Conservation (phyloP, 805 yeast genomes). For the Sugiyamaella chiloensis region DNA sequence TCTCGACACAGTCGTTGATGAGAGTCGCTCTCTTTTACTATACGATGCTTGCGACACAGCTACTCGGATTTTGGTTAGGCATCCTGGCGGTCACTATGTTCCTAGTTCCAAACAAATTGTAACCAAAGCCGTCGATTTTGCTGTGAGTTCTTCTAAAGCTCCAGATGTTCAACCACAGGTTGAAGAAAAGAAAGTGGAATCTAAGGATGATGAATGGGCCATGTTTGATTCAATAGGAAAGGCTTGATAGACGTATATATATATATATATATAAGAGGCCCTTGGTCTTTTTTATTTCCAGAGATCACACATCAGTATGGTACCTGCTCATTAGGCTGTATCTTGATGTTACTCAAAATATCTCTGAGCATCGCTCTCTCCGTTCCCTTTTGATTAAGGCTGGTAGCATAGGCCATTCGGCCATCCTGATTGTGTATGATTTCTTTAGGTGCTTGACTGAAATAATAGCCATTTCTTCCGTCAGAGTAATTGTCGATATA, state of each 20-base stretch:
- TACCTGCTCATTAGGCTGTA: too few species aligned
- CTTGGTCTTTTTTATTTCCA: too few species aligned
- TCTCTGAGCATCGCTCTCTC: too few species aligned
- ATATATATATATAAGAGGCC: too few species aligned
- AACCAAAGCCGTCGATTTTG: conserved; percentile 32
- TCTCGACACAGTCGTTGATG: conserved; percentile 79
- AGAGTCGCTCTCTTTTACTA: conserved; percentile 62
- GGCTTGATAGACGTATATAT: conserved; percentile 2
- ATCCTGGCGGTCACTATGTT: conserved; percentile 97
- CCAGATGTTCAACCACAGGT: conserved; percentile 4
- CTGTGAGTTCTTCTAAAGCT: conserved; percentile 9
- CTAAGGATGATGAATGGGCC: conserved; percentile 32
- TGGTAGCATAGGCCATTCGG: too few species aligned
- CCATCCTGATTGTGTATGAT: too few species aligned
- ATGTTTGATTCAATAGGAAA: conserved; percentile 37
- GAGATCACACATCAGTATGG: too few species aligned
- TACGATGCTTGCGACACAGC: conserved; percentile 47
- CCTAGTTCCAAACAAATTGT: conserved; percentile 72
- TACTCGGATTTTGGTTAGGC: conserved; percentile 53
- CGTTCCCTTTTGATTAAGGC: too few species aligned
- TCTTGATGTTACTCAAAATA: too few species aligned
- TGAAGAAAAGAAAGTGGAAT: not conserved
- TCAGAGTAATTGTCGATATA: too few species aligned
- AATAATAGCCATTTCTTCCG: too few species aligned
- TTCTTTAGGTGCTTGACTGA: too few species aligned